Evolutionary conservation across 75 land plant genomes (phyloP).

Genomic region (Gnetum montanum): DNA sequence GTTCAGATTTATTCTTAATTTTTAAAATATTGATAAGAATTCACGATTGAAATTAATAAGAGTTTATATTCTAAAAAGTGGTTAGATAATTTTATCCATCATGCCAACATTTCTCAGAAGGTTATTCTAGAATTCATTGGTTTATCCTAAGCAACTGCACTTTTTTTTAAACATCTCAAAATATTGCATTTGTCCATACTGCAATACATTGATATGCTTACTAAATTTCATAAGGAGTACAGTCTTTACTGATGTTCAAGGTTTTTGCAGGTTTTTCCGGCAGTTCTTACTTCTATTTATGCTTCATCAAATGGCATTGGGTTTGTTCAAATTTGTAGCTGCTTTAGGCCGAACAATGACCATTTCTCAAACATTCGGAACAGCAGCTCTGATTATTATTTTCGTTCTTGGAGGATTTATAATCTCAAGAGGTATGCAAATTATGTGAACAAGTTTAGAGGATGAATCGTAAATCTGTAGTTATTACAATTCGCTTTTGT

Average conservation of each 20-base stretch:
- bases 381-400: constrained; percentile 21
- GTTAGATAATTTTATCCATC: no score
- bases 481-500: not conserved
- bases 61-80: no score
- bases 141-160: no score
- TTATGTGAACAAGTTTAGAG: not conserved
- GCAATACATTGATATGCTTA: not conserved
- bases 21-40: no score
- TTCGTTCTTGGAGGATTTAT: constrained; percentile 43
- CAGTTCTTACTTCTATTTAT: constrained; percentile 17
- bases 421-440: constrained; percentile 18
- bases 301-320: constrained; percentile 43
- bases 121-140: no score
- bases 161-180: no score
- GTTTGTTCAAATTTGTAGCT: constrained; percentile 33
- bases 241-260: not conserved
- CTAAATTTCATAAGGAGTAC: not conserved
- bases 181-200: not conserved
- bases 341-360: constrained; percentile 31
- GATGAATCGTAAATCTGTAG: not conserved
- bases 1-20: no score
- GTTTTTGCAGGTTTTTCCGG: constrained; percentile 24
- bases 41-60: no score
- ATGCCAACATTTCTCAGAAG: no score
- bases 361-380: constrained; percentile 35